Evolutionary conservation across 169 alveolate species (phyloP), one percentile per base, ranked within the genome.

Genomic region (Cytauxzoon felis): DNA sequence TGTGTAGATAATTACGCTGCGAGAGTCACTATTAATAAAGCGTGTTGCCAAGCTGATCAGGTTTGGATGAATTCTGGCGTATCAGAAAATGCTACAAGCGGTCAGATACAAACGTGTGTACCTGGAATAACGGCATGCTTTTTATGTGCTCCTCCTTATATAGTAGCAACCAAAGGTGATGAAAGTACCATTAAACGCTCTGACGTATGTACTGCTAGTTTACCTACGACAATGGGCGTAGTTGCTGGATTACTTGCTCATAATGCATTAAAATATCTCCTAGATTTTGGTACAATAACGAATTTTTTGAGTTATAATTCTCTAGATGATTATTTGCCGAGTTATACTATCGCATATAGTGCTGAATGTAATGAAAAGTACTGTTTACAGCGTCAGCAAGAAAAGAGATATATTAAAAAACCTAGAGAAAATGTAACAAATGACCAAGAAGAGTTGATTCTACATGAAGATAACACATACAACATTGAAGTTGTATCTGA

Each of bases 121-220:
- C 99, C 98, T 3, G 98, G 99, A 6, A 92, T 93, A 48, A 89
- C 96, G n/a, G 99, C 98, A 9, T 95, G 98, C 60, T 95, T 94
- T 78, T 93, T 93, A 58, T 94, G 97, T 80, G 98, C 97, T 7
- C 96, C 97, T 4, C 96, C 98, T 16, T 76, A 91, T 27, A 93
- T 94, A 9, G 95, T 93, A 13, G 92, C 96, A 23, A 86, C 82
- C 16, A 90, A 90, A n/a, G 96, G 94, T 27, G 93, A 92, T 52
- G 97, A 94, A 73, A 79, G 89, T 32, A 66, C 87, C 27, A 93
- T 94, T 38, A 91, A 92, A 61, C 88, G 97, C 66, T 96, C 92
- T 57, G 97, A 96, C 53, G 97, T 94, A 7, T 95, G 99, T 71
- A 95, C 98, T 23, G 99, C 98, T 24, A 82, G 94, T 34, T 70